Base-by-base conservation (phyloP, 1,284 basidiomycete genomes). In the Somion occarium region DNA sequence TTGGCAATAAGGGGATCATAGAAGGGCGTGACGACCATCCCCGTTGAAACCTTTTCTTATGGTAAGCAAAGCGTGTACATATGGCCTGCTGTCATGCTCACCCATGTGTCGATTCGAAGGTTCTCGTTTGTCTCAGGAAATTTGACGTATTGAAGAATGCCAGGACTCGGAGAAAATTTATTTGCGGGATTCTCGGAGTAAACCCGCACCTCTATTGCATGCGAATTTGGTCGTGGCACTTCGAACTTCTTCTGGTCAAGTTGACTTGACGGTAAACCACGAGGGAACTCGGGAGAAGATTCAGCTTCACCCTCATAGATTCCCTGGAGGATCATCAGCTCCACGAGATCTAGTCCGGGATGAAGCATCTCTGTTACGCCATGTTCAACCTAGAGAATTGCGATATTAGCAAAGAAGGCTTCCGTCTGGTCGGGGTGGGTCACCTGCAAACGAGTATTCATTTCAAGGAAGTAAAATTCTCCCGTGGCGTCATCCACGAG, bases 401-500 rank as follows among this genome's bases (percentile, higher is more conserved):
- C 30, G 30, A 34, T 34, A 15, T n/a, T n/a, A n/a, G n/a, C n/a
- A n/a, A n/a, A n/a, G n/a, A n/a, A n/a, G n/a, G n/a, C n/a, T n/a
- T n/a, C n/a, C n/a, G n/a, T n/a, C n/a, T n/a, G n/a, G n/a, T n/a
- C n/a, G n/a, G n/a, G n/a, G n/a, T 7, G 30, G 7, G 7, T 34
- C 30, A 76, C 78, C 67, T 86, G 85, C 49, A 88, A 76, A 4
- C 85, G 74, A 0, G 84, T 82, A 56, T 90, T 89, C 78, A 88
- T 82, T 63, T 90, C 87, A 18, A 90, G 72, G 59, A 89, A 90
- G 69, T 77, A 88, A 65, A 84, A 88, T 5, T 71, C 62, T 0
- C 72, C 73, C 0, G 73, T 75, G 0, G 67, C 52, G 51, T 82
- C 74, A 57, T 86, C 80, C 3, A 86, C 80, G 2, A 88, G 68